Conservation (phyloP, 1,139 yeast genomes). For the Suhomyces chickasaworum region DNA sequence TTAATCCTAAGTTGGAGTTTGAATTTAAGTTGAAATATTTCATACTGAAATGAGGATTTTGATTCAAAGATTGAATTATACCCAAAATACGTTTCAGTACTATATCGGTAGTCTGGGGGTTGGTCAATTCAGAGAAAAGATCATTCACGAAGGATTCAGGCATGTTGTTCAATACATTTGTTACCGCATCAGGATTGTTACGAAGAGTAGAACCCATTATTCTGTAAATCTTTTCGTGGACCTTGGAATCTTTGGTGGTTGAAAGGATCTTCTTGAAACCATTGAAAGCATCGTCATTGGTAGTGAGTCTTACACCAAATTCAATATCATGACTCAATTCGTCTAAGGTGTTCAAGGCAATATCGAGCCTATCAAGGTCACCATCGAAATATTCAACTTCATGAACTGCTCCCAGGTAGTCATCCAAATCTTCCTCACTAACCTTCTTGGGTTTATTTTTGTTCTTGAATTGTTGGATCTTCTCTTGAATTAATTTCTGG, state of each 20-base stretch:
- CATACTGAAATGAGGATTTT: slow-evolving; percentile 30
- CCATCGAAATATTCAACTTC: slow-evolving; percentile 24
- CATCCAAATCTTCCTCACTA: slow-evolving; percentile 24
- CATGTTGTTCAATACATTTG: slow-evolving; percentile 23
- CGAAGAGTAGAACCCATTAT: slow-evolving; percentile 61
- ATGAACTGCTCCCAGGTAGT: slow-evolving; percentile 32
- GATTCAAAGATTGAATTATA: slow-evolving; percentile 45
- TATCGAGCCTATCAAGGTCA: slow-evolving; percentile 20
- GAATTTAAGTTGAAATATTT: slow-evolving; percentile 26
- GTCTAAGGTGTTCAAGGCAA: slow-evolving; percentile 49
- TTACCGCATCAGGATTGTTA: slow-evolving; percentile 70
- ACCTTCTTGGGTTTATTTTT: slow-evolving; percentile 16
- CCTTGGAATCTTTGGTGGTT: slow-evolving; percentile 8
- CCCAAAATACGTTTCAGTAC: slow-evolving; percentile 53
- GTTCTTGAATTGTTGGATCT: slow-evolving; percentile 19
- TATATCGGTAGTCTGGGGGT: slow-evolving; percentile 25
- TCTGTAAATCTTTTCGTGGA: slow-evolving; percentile 51
- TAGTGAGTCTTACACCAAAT: slow-evolving; percentile 50
- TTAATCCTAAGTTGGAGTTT: slow-evolving; percentile 24
- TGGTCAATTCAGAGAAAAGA: slow-evolving; percentile 18
- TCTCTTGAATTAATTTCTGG: slow-evolving; percentile 17
- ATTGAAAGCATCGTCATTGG: slow-evolving; percentile 22
- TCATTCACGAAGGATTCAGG: slow-evolving; percentile 15
- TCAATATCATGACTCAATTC: slow-evolving; percentile 70
- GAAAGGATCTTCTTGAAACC: slow-evolving; percentile 22